A percentile compares a stretch with the other conserved stretches of the same genome.
Evolutionary conservation across 768 basidiomycete species (phyloP).

Genomic region (Mycena indigotica): DNA sequence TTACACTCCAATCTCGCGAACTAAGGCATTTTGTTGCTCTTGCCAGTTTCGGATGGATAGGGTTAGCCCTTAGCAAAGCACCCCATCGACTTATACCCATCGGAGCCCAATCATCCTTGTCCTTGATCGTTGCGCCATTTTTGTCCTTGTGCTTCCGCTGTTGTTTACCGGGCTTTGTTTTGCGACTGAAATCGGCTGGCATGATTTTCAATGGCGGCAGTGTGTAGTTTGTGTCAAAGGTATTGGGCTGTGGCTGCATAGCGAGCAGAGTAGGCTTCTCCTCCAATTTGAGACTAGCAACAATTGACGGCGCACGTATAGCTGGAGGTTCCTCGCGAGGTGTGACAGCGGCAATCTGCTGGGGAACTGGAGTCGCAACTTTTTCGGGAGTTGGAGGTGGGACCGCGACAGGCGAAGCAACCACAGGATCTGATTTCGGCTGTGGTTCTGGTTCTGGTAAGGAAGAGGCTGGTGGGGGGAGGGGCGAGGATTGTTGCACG

Average conservation of each 20-base stretch:
- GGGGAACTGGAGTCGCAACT: constrained; percentile 19
- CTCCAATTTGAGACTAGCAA: constrained; percentile 1
- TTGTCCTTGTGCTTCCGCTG: constrained; percentile 54
- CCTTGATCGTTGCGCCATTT: constrained; percentile 41
- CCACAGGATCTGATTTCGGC: neutral
- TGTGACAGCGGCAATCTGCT: constrained; percentile 6
- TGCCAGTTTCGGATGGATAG: constrained; percentile 68
- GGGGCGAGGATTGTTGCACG: neutral
- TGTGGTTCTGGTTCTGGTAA: neutral
- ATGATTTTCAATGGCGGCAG: constrained; percentile 52
- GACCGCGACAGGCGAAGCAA: neutral
- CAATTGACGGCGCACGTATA: constrained; percentile 28
- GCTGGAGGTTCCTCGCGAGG: constrained; percentile 27
- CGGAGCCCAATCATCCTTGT: constrained; percentile 59
- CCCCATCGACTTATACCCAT: constrained; percentile 74
- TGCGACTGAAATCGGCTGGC: constrained; percentile 53
- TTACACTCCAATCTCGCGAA: constrained; percentile 81
- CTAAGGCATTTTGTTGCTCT: constrained; percentile 77
- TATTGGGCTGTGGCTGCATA: constrained; percentile 25
- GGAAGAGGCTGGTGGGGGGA: neutral
- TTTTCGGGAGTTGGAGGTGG: neutral
- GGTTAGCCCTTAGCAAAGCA: constrained; percentile 75
- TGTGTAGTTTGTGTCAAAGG: constrained; percentile 44
- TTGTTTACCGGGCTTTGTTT: constrained; percentile 46
- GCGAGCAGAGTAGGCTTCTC: constrained; percentile 21